These are phyloP conservation scores for Oenanthe sinensis DNA, from an alignment of 129 eudicot genomes.

Conservation along the genomic window DNA sequence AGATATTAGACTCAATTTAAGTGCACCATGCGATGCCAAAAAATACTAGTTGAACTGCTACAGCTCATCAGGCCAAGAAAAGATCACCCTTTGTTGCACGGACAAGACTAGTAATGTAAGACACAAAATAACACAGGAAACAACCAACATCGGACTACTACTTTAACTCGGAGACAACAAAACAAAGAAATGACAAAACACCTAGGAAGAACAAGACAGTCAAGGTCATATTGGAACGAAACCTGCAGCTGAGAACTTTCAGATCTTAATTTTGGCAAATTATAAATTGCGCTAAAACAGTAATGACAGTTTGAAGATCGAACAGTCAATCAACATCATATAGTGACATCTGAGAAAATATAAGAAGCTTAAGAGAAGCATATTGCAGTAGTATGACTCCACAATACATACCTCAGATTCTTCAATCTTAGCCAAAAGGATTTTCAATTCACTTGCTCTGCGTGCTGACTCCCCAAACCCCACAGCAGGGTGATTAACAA, in stretches of 20 bases:
- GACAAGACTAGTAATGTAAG: not conserved
- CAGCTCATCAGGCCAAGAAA: not conserved
- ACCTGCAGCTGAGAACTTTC: not conserved
- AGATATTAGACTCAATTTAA: not conserved
- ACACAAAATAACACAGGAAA: not conserved
- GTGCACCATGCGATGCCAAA: not conserved
- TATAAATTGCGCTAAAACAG: not conserved
- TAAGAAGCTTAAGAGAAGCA: not conserved
- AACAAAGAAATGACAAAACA: not conserved
- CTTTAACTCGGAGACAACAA: not conserved
- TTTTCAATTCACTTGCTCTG: slow-evolving; percentile 81
- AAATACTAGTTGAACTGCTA: not conserved
- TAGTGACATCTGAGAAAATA: not conserved
- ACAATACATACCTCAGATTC: slow-evolving; percentile 76
- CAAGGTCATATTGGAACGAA: not conserved
- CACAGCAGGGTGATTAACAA: slow-evolving; percentile 83
- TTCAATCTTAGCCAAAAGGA: slow-evolving; percentile 88
- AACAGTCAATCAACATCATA: not conserved
- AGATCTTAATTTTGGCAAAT: not conserved
- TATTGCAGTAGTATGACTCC: slow-evolving; percentile 4
- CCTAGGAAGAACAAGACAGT: not conserved
- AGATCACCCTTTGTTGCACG: not conserved
- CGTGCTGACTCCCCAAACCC: slow-evolving; percentile 97
- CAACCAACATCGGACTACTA: not conserved
- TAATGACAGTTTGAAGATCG: not conserved